Evolutionary conservation across 345 rosid species (phyloP).

Genomic region (rapeseed (Brassica napus)): DNA sequence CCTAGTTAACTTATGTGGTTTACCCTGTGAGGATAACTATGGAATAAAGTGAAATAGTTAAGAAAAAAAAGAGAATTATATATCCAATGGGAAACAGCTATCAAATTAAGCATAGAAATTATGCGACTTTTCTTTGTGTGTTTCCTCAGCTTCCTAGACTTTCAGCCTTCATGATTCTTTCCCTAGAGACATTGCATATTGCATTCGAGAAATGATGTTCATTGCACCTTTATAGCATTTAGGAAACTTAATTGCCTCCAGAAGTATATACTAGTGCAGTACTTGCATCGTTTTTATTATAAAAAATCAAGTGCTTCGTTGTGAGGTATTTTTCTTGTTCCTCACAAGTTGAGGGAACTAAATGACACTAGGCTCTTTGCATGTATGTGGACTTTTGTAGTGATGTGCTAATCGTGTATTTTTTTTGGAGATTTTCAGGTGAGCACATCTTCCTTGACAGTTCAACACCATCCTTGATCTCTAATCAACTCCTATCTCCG

Average conservation of each 20-base stretch:
- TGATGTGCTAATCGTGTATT: constrained; percentile 14
- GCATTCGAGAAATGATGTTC: constrained; percentile 9
- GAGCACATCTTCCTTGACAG: constrained; percentile 78
- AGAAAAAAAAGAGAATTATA: background rate
- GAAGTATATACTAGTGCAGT: constrained; percentile 7
- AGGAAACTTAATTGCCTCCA: constrained; percentile 3
- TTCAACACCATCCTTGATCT: constrained; percentile 56
- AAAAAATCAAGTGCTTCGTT: background rate
- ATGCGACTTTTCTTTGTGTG: background rate
- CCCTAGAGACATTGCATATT: constrained; percentile 9
- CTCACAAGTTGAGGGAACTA: constrained; percentile 14
- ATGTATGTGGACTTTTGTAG: constrained; percentile 9
- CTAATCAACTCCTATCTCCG: constrained; percentile 70
- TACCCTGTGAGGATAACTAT: constrained; percentile 7
- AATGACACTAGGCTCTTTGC: background rate
- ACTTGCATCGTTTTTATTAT: constrained; percentile 13
- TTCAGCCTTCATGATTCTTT: background rate
- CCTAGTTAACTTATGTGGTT: background rate
- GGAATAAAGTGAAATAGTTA: background rate
- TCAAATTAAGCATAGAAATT: background rate
- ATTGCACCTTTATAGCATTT: constrained; percentile 4
- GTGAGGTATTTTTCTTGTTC: constrained; percentile 3
- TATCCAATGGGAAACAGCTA: background rate
- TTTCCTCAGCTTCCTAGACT: background rate
- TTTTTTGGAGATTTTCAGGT: constrained; percentile 54